phyloP scores from a whole-genome alignment of 371 early-diverging fungal species.

The Haplosporangium sp. region DNA sequence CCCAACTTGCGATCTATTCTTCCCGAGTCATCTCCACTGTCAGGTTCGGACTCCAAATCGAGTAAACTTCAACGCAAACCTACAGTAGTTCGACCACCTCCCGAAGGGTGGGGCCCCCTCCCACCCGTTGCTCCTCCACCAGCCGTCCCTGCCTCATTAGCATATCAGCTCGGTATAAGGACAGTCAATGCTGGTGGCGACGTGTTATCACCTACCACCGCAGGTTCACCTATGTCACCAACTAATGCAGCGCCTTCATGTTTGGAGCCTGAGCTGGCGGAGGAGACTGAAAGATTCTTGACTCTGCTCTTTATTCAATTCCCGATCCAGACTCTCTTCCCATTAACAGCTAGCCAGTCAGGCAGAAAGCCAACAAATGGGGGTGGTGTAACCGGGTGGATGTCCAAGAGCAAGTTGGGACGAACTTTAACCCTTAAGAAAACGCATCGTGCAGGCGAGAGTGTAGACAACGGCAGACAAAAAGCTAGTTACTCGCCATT shows the following conservation, averaged over 20 bases:
- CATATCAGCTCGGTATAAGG: slow-evolving; percentile 46
- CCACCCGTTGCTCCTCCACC: slow-evolving; percentile 54
- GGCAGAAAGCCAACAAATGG: slow-evolving; percentile 15
- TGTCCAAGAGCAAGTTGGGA: slow-evolving; percentile 49
- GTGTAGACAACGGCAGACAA: slow-evolving; percentile 22
- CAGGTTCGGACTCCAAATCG: slow-evolving; percentile 33
- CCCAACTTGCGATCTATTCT: slow-evolving; percentile 44
- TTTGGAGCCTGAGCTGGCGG: slow-evolving; percentile 52
- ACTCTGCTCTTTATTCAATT: slow-evolving; percentile 51
- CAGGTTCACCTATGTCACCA: slow-evolving; percentile 27
- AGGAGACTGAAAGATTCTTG: slow-evolving; percentile 54
- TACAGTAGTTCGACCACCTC: slow-evolving; percentile 53
- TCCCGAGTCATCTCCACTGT: slow-evolving; percentile 42
- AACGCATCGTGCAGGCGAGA: slow-evolving; percentile 21
- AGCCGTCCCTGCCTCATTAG: slow-evolving; percentile 30
- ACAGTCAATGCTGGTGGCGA: slow-evolving; percentile 23
- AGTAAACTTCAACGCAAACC: slow-evolving; percentile 39
- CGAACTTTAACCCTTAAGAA: slow-evolving; percentile 43
- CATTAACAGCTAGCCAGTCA: slow-evolving; percentile 14
- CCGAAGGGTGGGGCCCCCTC: slow-evolving; percentile 56
- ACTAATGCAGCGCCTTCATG: slow-evolving; percentile 37
- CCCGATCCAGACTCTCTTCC: slow-evolving; percentile 56
- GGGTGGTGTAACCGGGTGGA: slow-evolving; percentile 37
- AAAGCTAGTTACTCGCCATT: slow-evolving; percentile 11
- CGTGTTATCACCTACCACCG: slow-evolving; percentile 1